Percentiles rank a stretch among this genome's conserved stretches.
Conservation (phyloP, 2,329 filamentous ascomycete genomes). For the Plenodomus biglobosus region DNA sequence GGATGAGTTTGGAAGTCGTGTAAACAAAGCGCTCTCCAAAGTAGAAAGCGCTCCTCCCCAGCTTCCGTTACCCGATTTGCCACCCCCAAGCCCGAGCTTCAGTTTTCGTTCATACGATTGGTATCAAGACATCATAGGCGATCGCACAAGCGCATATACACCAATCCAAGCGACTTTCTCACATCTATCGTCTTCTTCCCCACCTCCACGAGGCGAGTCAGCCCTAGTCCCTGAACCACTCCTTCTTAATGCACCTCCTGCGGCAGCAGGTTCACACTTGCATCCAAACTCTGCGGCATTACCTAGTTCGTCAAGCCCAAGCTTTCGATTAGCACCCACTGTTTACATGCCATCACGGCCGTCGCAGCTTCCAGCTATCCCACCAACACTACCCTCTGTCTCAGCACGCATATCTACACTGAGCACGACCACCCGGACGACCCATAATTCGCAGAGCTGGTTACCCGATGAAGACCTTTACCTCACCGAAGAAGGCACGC, state of each 20-base stretch:
- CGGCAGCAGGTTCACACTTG: constrained; percentile 12
- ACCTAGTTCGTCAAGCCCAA: constrained; percentile 18
- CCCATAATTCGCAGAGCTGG: constrained; percentile 24
- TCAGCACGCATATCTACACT: constrained; percentile 16
- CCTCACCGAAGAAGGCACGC: constrained; percentile 22
- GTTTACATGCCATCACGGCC: constrained; percentile 21
- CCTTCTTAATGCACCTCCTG: constrained; percentile 10
- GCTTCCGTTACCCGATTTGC: constrained; percentile 20
- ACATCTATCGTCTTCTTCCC: constrained; percentile 8
- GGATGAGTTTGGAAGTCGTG: constrained; percentile 4
- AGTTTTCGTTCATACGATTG: constrained; percentile 32
- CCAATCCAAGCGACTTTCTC: constrained; percentile 14
- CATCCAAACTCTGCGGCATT: constrained; percentile 20
- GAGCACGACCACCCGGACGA: constrained; percentile 16
- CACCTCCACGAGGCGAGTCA: constrained; percentile 7
- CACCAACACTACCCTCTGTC: constrained; percentile 10
- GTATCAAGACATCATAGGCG: constrained; percentile 32
- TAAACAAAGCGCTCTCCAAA: constrained; percentile 14
- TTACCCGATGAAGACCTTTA: constrained; percentile 28
- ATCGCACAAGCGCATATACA: constrained; percentile 14
- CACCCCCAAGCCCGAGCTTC: constrained; percentile 26
- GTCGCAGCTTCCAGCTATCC: constrained; percentile 1
- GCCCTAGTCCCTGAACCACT: constrained; percentile 12
- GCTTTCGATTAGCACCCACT: constrained; percentile 23
- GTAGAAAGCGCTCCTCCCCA: constrained; percentile 14